phyloP scores from a whole-genome alignment of 371 early-diverging fungal genomes.

The Syncephalastrum monosporum region DNA sequence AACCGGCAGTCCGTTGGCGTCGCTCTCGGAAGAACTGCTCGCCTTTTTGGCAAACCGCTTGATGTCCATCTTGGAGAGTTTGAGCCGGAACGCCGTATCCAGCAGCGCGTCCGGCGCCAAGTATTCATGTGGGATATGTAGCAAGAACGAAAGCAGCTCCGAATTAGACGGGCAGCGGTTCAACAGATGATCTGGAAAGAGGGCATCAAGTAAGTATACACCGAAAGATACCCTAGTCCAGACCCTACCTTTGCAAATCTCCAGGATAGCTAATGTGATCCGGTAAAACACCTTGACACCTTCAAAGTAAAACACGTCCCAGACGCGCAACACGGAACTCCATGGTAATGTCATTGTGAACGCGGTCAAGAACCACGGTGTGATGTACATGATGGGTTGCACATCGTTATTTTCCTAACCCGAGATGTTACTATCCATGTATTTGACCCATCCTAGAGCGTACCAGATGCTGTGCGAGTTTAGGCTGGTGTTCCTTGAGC shows the following conservation, averaged over 20 bases:
- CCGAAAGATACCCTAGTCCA: no score
- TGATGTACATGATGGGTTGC: slow-evolving; percentile 83
- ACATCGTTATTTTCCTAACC: slow-evolving; percentile 67
- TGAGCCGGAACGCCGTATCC: slow-evolving; percentile 68
- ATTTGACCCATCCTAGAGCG: background rate
- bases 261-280: slow-evolving; percentile 78
- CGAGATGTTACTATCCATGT: background rate
- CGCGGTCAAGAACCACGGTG: slow-evolving; percentile 93
- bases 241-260: slow-evolving; percentile 55
- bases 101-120: slow-evolving; percentile 70
- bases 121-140: slow-evolving; percentile 80
- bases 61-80: slow-evolving; percentile 55
- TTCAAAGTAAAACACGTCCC: slow-evolving; percentile 91
- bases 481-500: slow-evolving; percentile 69
- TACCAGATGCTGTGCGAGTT: slow-evolving; percentile 75
- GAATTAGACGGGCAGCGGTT: slow-evolving; percentile 76
- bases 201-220: background rate
- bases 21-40: slow-evolving; percentile 24
- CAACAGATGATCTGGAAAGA: slow-evolving; percentile 53
- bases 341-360: slow-evolving; percentile 91
- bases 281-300: slow-evolving; percentile 85
- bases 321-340: slow-evolving; percentile 86
- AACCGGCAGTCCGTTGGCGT: slow-evolving; percentile 37
- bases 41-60: slow-evolving; percentile 46
- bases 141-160: slow-evolving; percentile 72